Conservation (phyloP, 2,329 filamentous ascomycete species). For the Pezicula radicicola region DNA sequence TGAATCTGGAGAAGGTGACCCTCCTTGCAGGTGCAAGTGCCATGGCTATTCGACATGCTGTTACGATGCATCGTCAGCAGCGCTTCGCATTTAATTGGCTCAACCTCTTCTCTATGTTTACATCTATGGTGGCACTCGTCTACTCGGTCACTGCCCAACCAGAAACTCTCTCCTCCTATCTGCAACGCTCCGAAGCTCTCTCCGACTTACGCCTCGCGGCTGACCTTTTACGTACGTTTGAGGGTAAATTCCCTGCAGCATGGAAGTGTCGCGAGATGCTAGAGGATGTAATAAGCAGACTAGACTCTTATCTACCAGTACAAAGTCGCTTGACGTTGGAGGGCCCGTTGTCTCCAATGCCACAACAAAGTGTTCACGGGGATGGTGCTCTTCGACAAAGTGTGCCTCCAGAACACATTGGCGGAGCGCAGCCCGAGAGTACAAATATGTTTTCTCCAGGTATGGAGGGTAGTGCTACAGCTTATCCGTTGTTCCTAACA, state of each 20-base stretch:
- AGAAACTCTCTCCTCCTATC: conserved; percentile 13
- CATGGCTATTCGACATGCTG: conserved; percentile 40
- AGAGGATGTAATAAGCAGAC: background rate
- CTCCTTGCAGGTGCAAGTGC: conserved; percentile 35
- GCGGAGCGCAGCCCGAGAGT: background rate
- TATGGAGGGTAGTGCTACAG: background rate
- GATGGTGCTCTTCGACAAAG: background rate
- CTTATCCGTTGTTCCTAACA: background rate
- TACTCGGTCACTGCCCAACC: conserved; percentile 39
- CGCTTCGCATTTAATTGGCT: conserved; percentile 41
- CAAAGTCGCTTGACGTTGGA: background rate
- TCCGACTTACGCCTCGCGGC: background rate
- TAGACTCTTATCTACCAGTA: background rate
- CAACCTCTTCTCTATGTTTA: conserved; percentile 39
- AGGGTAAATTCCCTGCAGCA: background rate
- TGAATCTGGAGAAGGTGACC: conserved; percentile 33
- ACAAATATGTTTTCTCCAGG: background rate
- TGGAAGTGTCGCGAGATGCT: conserved; percentile 2
- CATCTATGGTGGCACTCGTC: conserved; percentile 37
- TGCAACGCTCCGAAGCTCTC: background rate
- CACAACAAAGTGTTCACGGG: background rate
- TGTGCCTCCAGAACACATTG: background rate
- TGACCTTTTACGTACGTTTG: background rate
- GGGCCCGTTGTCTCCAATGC: background rate
- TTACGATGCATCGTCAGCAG: conserved; percentile 34